Percentiles rank a stretch among this genome's conserved stretches.
phyloP scores from a whole-genome alignment of 2,329 filamentous ascomycete species.

The Byssochlamys sp. region DNA sequence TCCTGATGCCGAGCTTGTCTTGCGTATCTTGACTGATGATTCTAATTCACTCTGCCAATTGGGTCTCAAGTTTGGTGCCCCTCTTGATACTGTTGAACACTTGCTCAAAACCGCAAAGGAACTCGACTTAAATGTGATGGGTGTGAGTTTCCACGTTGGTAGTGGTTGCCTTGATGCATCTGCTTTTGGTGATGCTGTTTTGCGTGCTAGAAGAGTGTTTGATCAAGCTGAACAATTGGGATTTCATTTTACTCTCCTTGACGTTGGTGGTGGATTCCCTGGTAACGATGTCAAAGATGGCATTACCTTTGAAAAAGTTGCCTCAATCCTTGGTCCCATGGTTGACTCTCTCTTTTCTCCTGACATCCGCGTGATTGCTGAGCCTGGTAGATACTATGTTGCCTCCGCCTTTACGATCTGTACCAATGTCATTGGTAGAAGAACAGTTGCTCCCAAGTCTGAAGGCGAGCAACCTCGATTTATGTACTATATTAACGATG shows the following conservation, averaged over 20 bases:
- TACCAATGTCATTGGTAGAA: slow-evolving; percentile 14
- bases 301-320: slow-evolving; percentile 5
- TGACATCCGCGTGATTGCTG: slow-evolving; percentile 12
- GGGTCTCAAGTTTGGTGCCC: slow-evolving; percentile 15
- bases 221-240: slow-evolving; percentile 8
- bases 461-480: slow-evolving; percentile 6
- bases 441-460: too few relatives aligned
- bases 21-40: slow-evolving; percentile 1
- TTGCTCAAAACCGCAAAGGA: slow-evolving; percentile 14
- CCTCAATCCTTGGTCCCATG: too few relatives aligned
- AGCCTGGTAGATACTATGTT: slow-evolving; percentile 18
- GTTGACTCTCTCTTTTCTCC: not conserved
- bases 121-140: slow-evolving; percentile 14
- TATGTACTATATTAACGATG: slow-evolving; percentile 22
- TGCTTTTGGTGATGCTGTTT: slow-evolving; percentile 12
- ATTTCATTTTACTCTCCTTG: slow-evolving; percentile 12
- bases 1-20: slow-evolving; percentile 1
- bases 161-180: slow-evolving; percentile 10
- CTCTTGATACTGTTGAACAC: slow-evolving; percentile 7
- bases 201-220: slow-evolving; percentile 11
- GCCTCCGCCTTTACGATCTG: slow-evolving; percentile 14
- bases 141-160: slow-evolving; percentile 24
- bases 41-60: slow-evolving; percentile 2
- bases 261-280: slow-evolving; percentile 20
- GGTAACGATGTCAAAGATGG: slow-evolving; percentile 14